Conservation (phyloP, 2,329 filamentous ascomycete species). For the Dothideomycetes sp. region DNA sequence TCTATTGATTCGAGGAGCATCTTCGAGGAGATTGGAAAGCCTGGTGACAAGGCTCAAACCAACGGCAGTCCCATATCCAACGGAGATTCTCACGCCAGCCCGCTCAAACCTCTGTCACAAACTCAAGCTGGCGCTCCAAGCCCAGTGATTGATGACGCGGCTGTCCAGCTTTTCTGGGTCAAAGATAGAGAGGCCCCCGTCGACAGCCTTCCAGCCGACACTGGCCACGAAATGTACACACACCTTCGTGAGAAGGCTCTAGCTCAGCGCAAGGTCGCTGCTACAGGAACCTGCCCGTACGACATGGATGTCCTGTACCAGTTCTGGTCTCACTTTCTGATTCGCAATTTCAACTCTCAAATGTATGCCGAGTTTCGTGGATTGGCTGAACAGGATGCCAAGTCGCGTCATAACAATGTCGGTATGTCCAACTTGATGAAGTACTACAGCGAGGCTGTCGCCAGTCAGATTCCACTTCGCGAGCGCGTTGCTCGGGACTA, state of each 20-base stretch:
- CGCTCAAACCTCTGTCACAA: not conserved
- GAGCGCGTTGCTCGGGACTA: slow-evolving; percentile 45
- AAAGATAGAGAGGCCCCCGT: slow-evolving; percentile 36
- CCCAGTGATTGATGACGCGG: not conserved
- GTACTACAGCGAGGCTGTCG: slow-evolving; percentile 52
- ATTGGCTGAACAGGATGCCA: slow-evolving; percentile 54
- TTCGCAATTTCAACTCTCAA: slow-evolving; percentile 59
- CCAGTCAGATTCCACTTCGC: slow-evolving; percentile 39
- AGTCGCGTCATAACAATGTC: slow-evolving; percentile 36
- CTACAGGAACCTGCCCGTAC: slow-evolving; percentile 35
- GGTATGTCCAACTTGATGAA: slow-evolving; percentile 54
- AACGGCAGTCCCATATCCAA: slow-evolving; percentile 23
- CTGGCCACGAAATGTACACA: slow-evolving; percentile 37
- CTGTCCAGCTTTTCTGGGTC: slow-evolving; percentile 35
- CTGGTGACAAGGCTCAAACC: slow-evolving; percentile 23
- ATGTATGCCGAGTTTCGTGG: slow-evolving; percentile 68
- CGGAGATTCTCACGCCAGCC: slow-evolving; percentile 9
- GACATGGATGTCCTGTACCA: slow-evolving; percentile 59
- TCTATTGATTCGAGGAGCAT: slow-evolving; percentile 43
- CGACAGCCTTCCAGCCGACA: slow-evolving; percentile 30
- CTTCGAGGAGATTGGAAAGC: slow-evolving; percentile 35
- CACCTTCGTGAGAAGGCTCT: slow-evolving; percentile 39
- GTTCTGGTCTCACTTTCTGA: slow-evolving; percentile 65
- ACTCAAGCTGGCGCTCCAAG: not conserved
- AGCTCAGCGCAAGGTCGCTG: slow-evolving; percentile 34